Conservation (phyloP, 2,329 filamentous ascomycete species). For the Colletotrichum orbiculare region DNA sequence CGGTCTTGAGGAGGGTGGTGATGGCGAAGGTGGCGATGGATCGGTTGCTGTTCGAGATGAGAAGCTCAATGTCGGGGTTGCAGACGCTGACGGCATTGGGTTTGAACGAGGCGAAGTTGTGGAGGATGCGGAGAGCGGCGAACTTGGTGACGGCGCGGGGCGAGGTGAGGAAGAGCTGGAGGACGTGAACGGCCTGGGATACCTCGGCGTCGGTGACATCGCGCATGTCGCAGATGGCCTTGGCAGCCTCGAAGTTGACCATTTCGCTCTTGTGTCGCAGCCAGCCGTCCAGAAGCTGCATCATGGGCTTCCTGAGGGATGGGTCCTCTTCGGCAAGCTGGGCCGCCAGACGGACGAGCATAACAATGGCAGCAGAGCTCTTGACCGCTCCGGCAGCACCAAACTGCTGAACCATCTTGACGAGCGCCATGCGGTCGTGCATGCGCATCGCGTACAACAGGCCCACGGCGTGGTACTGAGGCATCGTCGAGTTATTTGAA, state of each 20-base stretch:
- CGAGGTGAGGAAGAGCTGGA: slow-evolving; percentile 96
- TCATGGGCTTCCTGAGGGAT: slow-evolving; percentile 93
- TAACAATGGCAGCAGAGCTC: slow-evolving; percentile 90
- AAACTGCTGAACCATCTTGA: slow-evolving; percentile 99
- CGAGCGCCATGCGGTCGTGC: slow-evolving; percentile 96
- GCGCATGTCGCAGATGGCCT: slow-evolving; percentile 95
- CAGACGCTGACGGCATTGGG: slow-evolving; percentile 90
- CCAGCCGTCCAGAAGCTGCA: slow-evolving; percentile 96
- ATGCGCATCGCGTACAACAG: slow-evolving; percentile 97
- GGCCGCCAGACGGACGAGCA: slow-evolving; percentile 91
- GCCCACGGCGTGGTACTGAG: slow-evolving; percentile 98
- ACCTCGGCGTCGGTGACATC: slow-evolving; percentile 94
- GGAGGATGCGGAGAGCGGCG: slow-evolving; percentile 93
- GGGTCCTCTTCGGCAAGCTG: slow-evolving; percentile 95
- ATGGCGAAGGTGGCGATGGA: slow-evolving; percentile 99
- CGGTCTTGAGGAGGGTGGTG: slow-evolving; percentile 96
- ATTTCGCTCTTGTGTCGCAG: slow-evolving; percentile 98
- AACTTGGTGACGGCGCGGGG: slow-evolving; percentile 97
- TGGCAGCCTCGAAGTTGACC: slow-evolving; percentile 99
- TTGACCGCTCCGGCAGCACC: slow-evolving; percentile 91
- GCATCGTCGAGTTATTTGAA: slow-evolving; percentile 96
- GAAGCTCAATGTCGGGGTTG: slow-evolving; percentile 96
- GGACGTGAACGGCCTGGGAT: slow-evolving; percentile 89
- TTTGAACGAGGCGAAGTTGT: slow-evolving; percentile 97
- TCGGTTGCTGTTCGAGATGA: slow-evolving; percentile 96